phyloP scores from a whole-genome alignment of 2,329 filamentous ascomycete genomes.

The Thermoascus crustaceus region DNA sequence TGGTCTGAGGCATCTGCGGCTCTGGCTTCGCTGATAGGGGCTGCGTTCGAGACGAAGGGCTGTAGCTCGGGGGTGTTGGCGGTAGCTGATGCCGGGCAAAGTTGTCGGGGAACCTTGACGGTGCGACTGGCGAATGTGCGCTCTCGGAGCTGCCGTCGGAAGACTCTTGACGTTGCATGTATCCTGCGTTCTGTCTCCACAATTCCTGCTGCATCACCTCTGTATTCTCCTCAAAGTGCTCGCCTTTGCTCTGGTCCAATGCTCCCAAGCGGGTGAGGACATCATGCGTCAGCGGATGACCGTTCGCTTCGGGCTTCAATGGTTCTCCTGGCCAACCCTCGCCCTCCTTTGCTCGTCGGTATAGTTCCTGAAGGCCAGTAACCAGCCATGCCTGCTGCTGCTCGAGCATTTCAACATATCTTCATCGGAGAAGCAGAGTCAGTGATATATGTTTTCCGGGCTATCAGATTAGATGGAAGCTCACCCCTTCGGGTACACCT shows the following conservation, averaged over 20 bases:
- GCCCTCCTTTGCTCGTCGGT: conserved; percentile 44
- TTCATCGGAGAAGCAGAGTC: conserved; percentile 17
- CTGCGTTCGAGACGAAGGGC: conserved; percentile 24
- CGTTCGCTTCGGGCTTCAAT: conserved; percentile 43
- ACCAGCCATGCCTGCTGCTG: conserved; percentile 57
- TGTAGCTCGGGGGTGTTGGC: conserved; percentile 35
- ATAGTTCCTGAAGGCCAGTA: conserved; percentile 53
- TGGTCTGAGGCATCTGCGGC: conserved; percentile 14
- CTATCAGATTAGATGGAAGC: conserved; percentile 12
- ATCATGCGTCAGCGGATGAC: conserved; percentile 56
- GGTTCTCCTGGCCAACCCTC: conserved; percentile 49
- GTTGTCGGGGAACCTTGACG: conserved; percentile 6
- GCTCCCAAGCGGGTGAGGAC: conserved; percentile 53
- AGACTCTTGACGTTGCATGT: conserved; percentile 46
- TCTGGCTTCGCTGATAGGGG: conserved; percentile 22
- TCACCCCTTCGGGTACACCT: conserved; percentile 61
- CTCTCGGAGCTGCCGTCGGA: conserved; percentile 52
- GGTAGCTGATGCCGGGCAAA: conserved; percentile 21
- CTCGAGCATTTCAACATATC: conserved; percentile 60
- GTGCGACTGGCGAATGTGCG: conserved; percentile 36
- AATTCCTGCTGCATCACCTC: conserved; percentile 48
- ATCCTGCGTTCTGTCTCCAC: conserved; percentile 44
- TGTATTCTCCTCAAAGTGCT: conserved; percentile 52
- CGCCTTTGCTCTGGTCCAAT: conserved; percentile 45
- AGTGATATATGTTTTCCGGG: background rate